Base-by-base conservation (phyloP, 1,284 basidiomycete genomes). In the Dichomitus squalens region DNA sequence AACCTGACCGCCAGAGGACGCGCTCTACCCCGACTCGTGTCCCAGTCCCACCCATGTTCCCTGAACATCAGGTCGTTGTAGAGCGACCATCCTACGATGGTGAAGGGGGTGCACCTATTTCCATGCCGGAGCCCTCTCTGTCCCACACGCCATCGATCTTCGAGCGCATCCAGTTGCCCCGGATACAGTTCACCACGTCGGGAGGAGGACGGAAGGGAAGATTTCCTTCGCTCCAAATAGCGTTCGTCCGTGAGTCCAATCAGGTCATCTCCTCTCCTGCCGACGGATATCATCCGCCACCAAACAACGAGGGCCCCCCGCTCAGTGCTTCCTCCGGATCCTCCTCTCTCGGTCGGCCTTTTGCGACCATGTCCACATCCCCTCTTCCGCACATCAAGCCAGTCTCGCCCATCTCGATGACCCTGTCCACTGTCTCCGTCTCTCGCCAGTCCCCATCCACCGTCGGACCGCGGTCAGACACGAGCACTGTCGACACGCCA, bases 171-270 rank as follows among this genome's bases (percentile, higher is more conserved):
- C 52, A 55, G 34, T 58, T 63, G 35, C 44, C 55, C 1, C 52
- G 56, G 18, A 23, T 57, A 33, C 27, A 55, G 44, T 29, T 56
- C 55, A 18, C 49, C 25, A 16, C 12, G 52, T 18, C 36, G 35
- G 35, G 41, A 31, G 53, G 33, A 0, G n/a, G n/a, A n/a, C 50
- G 33, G 41, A 57, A 57, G 27, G 57, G 61, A 5, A 47, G 61
- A 35, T 20, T 59, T 0, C 61, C 61, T 5, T 63, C 61, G 3
- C 58, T 63, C 34, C 52, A 33, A 21, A 59, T 63, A 27, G 47
- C 57, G 27, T 63, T 63, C 53, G 9, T 53, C 3, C 61, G 58
- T 39, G 61, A 63, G 53, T 60, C 58, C 25, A 55, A 48, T 34
- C 58, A 57, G 20, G 48, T 56, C 43, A 38, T 58, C 33, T 60